These are phyloP conservation scores for Penicillium manginii DNA, from an alignment of 495 filamentous ascomycete species.

Conservation along the genomic window DNA sequence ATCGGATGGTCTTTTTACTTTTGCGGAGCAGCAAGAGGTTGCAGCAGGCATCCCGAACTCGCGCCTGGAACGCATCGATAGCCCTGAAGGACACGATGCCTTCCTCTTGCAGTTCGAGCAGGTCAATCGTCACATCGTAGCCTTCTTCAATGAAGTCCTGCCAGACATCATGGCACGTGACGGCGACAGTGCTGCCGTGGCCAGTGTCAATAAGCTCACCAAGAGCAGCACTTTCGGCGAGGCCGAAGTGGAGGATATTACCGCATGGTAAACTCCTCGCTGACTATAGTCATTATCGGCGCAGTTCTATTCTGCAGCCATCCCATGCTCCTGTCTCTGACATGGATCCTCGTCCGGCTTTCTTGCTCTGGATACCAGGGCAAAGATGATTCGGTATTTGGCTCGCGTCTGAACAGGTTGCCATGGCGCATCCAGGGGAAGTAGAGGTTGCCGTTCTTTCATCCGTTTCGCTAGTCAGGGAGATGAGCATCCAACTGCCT, in stretches of 20 bases:
- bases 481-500: slow-evolving; percentile 55
- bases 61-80: slow-evolving; percentile 82
- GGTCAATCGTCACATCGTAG: slow-evolving; percentile 84
- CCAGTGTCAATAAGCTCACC: slow-evolving; percentile 53
- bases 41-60: slow-evolving; percentile 81
- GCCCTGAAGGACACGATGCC: slow-evolving; percentile 93
- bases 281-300: slow-evolving; percentile 12
- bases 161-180: slow-evolving; percentile 81
- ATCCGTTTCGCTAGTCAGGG: slow-evolving; percentile 50
- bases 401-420: slow-evolving; percentile 13
- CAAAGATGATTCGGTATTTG: neutral
- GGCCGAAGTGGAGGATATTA: slow-evolving; percentile 96
- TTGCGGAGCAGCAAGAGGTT: slow-evolving; percentile 91
- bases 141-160: slow-evolving; percentile 80
- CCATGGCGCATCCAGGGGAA: slow-evolving; percentile 36
- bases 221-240: slow-evolving; percentile 92
- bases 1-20: slow-evolving; percentile 93
- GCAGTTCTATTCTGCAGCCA: slow-evolving; percentile 41
- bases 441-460: slow-evolving; percentile 48
- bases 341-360: slow-evolving; percentile 18
- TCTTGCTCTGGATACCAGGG: slow-evolving; percentile 3
- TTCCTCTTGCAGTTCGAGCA: slow-evolving; percentile 97
- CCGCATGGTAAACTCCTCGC: slow-evolving; percentile 72
- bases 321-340: slow-evolving; percentile 29
- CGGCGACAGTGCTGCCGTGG: slow-evolving; percentile 39